These are phyloP conservation scores for Blastobotrys raffinosifermentans DNA, from an alignment of 1,139 yeast species.

Conservation along the genomic window DNA sequence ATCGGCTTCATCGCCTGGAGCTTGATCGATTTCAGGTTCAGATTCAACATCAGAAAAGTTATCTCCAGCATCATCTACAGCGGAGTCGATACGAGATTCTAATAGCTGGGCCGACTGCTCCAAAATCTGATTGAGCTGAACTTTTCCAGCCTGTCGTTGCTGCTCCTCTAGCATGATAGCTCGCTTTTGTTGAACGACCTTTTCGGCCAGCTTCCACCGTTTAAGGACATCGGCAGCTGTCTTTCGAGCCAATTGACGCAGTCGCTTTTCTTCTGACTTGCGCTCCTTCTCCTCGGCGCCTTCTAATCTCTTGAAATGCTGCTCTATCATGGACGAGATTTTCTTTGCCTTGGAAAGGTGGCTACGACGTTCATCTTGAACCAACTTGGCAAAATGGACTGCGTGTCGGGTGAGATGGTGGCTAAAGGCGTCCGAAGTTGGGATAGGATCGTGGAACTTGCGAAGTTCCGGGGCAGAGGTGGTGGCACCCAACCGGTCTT, in stretches of 20 bases:
- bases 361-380: slow-evolving; percentile 59
- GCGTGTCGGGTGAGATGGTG: slow-evolving; percentile 80
- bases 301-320: slow-evolving; percentile 74
- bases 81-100: slow-evolving; percentile 67
- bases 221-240: slow-evolving; percentile 82
- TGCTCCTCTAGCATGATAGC: slow-evolving; percentile 34
- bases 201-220: slow-evolving; percentile 87
- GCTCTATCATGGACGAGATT: slow-evolving; percentile 77
- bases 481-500: slow-evolving; percentile 36
- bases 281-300: slow-evolving; percentile 84
- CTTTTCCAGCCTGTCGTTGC: slow-evolving; percentile 76
- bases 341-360: slow-evolving; percentile 67
- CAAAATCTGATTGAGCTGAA: slow-evolving; percentile 79
- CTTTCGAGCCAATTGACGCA: slow-evolving; percentile 64
- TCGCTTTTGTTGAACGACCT: slow-evolving; percentile 51
- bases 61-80: slow-evolving; percentile 26
- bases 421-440: slow-evolving; percentile 45
- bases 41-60: slow-evolving; percentile 21
- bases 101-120: slow-evolving; percentile 87
- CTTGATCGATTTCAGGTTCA: slow-evolving; percentile 23
- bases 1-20: slow-evolving; percentile 25
- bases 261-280: slow-evolving; percentile 48
- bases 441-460: slow-evolving; percentile 36
- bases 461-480: slow-evolving; percentile 30
- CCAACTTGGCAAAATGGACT: slow-evolving; percentile 59